Percentiles rank a stretch among this genome's conserved stretches.
Conservation (phyloP, 352 stramenopile species). For the Phytophthora pinifolia region DNA sequence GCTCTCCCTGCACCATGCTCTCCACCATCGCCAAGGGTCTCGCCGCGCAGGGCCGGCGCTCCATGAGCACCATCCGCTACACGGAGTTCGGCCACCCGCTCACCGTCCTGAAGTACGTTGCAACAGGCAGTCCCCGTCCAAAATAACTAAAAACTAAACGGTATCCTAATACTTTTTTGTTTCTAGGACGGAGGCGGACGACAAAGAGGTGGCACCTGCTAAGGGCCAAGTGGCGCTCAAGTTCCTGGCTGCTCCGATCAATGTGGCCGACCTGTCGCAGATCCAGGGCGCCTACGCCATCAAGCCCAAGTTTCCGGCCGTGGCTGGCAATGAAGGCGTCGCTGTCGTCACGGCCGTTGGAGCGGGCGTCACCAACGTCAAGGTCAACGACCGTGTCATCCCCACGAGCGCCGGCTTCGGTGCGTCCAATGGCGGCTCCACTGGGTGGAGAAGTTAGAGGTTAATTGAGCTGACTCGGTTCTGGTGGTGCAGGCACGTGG, state of each 20-base stretch:
- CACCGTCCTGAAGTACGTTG: slow-evolving; percentile 56
- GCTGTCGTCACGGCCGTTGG: slow-evolving; percentile 86
- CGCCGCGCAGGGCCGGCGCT: slow-evolving; percentile 43
- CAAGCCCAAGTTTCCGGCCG: slow-evolving; percentile 71
- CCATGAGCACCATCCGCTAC: slow-evolving; percentile 79
- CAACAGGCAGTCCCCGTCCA: not conserved
- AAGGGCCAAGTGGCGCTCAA: slow-evolving; percentile 80
- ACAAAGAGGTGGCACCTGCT: slow-evolving; percentile 50
- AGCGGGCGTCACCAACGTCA: slow-evolving; percentile 73
- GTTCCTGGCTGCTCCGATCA: slow-evolving; percentile 89
- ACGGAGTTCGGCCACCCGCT: slow-evolving; percentile 72
- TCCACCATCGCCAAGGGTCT: slow-evolving; percentile 61
- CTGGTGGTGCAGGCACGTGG: slow-evolving; percentile 49
- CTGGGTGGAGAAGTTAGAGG: not conserved
- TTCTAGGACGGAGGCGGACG: slow-evolving; percentile 52
- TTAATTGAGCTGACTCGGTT: slow-evolving; percentile 8
- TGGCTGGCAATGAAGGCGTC: slow-evolving; percentile 86
- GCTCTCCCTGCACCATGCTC: slow-evolving; percentile 43
- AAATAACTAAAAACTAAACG: not conserved
- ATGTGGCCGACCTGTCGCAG: slow-evolving; percentile 87
- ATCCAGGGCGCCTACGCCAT: slow-evolving; percentile 87
- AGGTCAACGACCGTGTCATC: slow-evolving; percentile 89
- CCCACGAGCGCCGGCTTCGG: slow-evolving; percentile 64
- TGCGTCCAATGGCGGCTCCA: slow-evolving; percentile 8
- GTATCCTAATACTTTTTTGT: too few species aligned